A percentile compares a stretch with the other conserved stretches of the same genome.
Evolutionary conservation across 1,284 basidiomycete genomes (phyloP).

Genomic region (Dichomitus squalens): DNA sequence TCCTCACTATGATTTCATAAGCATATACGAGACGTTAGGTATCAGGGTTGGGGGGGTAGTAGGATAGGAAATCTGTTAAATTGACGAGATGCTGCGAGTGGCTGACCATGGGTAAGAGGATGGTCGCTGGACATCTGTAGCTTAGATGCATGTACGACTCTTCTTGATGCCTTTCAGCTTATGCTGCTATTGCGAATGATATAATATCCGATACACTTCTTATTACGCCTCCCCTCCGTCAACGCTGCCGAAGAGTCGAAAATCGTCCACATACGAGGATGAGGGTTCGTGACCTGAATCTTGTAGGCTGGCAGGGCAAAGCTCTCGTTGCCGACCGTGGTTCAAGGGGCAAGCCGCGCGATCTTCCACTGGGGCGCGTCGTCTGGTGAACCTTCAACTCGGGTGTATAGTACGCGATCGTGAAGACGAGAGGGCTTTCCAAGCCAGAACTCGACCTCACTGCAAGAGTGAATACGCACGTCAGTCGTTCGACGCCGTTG

Average conservation of each 20-base stretch:
- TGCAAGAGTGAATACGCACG: conserved; percentile 24
- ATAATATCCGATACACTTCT: conserved; percentile 5
- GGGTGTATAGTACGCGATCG: conserved; percentile 84
- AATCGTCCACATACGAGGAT: neutral
- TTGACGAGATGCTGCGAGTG: neutral
- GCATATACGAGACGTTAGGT: neutral
- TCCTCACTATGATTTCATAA: neutral
- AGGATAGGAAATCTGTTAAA: neutral
- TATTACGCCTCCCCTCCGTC: neutral
- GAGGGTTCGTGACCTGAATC: conserved; percentile 1
- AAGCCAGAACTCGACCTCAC: conserved; percentile 91
- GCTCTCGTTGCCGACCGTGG: neutral
- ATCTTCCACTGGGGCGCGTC: conserved; percentile 68
- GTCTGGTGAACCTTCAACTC: conserved; percentile 51
- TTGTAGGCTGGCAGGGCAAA: neutral
- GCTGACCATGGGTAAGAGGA: neutral
- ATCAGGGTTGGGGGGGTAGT: neutral
- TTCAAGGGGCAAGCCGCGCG: conserved; percentile 72
- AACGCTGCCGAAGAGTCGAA: neutral
- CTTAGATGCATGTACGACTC: conserved; percentile 13
- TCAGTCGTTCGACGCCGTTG: neutral
- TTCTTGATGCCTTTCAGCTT: conserved; percentile 2
- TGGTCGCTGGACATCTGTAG: conserved; percentile 11
- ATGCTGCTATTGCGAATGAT: too few relatives aligned
- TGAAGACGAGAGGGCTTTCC: conserved; percentile 90